These are phyloP conservation scores for Spathaspora boniae DNA, from an alignment of 805 yeast genomes.

Conservation along the genomic window DNA sequence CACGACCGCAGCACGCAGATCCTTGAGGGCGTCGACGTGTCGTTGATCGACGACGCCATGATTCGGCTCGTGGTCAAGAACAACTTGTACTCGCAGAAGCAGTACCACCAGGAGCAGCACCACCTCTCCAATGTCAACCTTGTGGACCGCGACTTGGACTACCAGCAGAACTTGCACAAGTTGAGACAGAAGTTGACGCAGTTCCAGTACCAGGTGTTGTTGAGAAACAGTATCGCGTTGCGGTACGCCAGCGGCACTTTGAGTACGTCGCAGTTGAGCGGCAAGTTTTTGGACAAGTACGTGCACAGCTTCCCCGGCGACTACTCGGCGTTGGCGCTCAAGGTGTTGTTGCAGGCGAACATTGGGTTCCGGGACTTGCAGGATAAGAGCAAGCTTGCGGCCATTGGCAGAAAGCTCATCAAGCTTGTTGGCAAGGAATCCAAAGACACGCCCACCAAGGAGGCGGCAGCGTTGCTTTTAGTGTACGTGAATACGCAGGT, in stretches of 20 bases:
- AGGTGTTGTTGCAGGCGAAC: constrained; percentile 24
- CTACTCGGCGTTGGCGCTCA: constrained; percentile 26
- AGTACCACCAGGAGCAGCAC: constrained; percentile 12
- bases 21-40: constrained; percentile 30
- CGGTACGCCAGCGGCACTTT: constrained; percentile 39
- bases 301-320: constrained; percentile 27
- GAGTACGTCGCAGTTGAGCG: constrained; percentile 13
- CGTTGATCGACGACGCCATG: constrained; percentile 34
- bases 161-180: constrained; percentile 31
- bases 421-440: constrained; percentile 12
- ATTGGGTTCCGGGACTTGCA: constrained; percentile 25
- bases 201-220: constrained; percentile 39
- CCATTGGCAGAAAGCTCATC: constrained; percentile 19
- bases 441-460: constrained; percentile 4
- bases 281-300: constrained; percentile 17
- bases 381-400: constrained; percentile 11
- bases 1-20: constrained; percentile 30
- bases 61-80: constrained; percentile 41
- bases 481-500: constrained; percentile 21
- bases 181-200: constrained; percentile 24
- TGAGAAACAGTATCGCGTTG: constrained; percentile 44
- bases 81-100: constrained; percentile 35
- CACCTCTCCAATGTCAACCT: constrained; percentile 25
- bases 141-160: constrained; percentile 32
- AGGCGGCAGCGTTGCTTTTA: constrained; percentile 28